phyloP scores from a whole-genome alignment of 2,329 filamentous ascomycete species.

The Aspergillus awamori region DNA sequence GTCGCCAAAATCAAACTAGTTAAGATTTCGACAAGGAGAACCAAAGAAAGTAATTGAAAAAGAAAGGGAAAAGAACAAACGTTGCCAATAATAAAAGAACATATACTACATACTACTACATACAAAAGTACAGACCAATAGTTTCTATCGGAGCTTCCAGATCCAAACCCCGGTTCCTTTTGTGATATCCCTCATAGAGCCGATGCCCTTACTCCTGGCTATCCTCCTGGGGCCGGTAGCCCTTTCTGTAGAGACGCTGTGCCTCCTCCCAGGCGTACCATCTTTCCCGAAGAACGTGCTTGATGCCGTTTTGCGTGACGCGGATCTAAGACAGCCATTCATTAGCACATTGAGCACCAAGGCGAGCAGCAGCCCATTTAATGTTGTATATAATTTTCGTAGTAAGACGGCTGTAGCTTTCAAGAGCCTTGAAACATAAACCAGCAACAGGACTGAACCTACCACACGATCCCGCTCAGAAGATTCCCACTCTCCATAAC shows the following conservation, averaged over 20 bases:
- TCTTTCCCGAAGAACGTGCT: conserved; percentile 81
- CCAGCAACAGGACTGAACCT: conserved; percentile 39
- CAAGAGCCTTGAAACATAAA: not conserved
- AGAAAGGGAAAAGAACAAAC: not conserved
- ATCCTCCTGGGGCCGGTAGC: conserved; percentile 40
- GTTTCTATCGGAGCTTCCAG: not conserved
- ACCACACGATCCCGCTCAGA: conserved; percentile 67
- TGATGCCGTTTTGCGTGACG: conserved; percentile 78
- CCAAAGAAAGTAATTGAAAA: not conserved
- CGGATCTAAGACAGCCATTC: conserved; percentile 61
- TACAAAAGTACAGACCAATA: conserved; percentile 8
- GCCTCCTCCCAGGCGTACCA: conserved; percentile 74
- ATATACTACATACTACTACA: conserved; percentile 11
- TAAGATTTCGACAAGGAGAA: not conserved
- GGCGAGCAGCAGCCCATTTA: not conserved
- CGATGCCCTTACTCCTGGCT: conserved; percentile 8
- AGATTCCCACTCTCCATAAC: conserved; percentile 73
- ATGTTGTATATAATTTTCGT: not conserved
- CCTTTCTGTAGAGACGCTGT: conserved; percentile 38
- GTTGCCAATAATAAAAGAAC: not conserved
- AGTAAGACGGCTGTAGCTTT: not conserved
- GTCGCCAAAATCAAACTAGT: not conserved
- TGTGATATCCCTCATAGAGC: not conserved
- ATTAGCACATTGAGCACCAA: not conserved
- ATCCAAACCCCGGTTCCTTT: not conserved